A percentile compares a stretch with the other conserved stretches of the same genome.
Evolutionary conservation across 1,139 yeast species (phyloP).

Genomic region (Tardiomyces depauwii): DNA sequence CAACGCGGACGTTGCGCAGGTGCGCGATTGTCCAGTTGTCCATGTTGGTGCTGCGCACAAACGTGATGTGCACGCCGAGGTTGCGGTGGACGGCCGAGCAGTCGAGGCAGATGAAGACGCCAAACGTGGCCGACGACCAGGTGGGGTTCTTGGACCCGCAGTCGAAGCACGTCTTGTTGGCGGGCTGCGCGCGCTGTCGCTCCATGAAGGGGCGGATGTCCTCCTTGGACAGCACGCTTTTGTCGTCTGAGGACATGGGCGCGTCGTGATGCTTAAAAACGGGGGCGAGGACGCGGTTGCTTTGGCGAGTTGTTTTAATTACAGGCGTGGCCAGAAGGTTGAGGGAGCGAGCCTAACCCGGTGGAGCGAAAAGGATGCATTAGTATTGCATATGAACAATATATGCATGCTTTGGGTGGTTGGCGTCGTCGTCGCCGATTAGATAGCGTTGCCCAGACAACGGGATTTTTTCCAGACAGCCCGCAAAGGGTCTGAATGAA

Average conservation of each 20-base stretch:
- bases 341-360: too few relatives aligned
- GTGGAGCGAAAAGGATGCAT: too few relatives aligned
- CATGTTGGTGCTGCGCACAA: conserved; percentile 93
- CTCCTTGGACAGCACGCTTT: conserved; percentile 39
- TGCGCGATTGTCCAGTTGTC: conserved; percentile 91
- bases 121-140: conserved; percentile 98
- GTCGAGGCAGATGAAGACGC: conserved; percentile 90
- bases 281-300: too few relatives aligned
- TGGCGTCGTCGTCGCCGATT: too few relatives aligned
- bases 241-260: not conserved
- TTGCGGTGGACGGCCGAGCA: conserved; percentile 97
- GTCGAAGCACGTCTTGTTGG: conserved; percentile 87
- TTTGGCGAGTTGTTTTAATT: too few relatives aligned
- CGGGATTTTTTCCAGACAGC: not conserved
- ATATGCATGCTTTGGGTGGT: too few relatives aligned
- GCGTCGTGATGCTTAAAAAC: too few relatives aligned
- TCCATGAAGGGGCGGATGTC: conserved; percentile 51
- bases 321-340: too few relatives aligned
- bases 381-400: too few relatives aligned
- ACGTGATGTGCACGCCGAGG: conserved; percentile 91
- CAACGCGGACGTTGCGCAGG: conserved; percentile 79
- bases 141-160: conserved; percentile 95
- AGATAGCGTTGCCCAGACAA: too few relatives aligned
- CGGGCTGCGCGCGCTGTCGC: conserved; percentile 50
- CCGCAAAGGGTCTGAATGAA: not conserved